Evolutionary conservation across 805 yeast species (phyloP), one percentile per base, ranked within the genome.

Genomic region (Kazachstania taianensis): DNA sequence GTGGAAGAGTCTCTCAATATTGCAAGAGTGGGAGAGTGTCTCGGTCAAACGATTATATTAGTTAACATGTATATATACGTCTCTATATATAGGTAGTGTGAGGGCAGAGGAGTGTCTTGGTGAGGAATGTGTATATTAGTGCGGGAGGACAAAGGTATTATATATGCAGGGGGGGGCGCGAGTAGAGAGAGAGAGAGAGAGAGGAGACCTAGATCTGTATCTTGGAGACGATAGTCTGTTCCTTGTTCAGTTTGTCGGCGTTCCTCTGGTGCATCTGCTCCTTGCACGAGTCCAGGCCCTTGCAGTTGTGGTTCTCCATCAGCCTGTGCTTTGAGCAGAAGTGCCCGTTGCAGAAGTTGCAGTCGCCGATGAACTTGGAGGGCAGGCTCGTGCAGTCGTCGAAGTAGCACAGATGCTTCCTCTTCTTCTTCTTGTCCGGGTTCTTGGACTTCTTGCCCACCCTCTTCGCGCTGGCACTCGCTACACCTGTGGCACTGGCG

Each of bases 241-340:
- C 95, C 51, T 73, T 75, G 46, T 78, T 83, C 40, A 85, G 69
- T 62, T 81, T 82, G 52, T 78, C 69, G 29, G 95, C 95, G 54
- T 85, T 85, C 45, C 84, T 69, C 51, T 81, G 87, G 50, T 83
- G 94, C 46, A 84, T 75, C 49, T 71, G 75, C 49, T 84, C 87
- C 65, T 83, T 83, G 65, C 94, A 84, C 44, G 64, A 69, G 52
- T 78, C 80, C 40, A 85, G 69, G 5, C 92, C 94, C 39, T 70
- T 66, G 55, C 96, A 85, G 40, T 69, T 57, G 61, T 85, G 96
- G 57, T 78, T 85, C 59, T 85, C 96, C 62, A 86, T 66, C 38
- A 85, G 66, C 38, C 96, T 71, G 62, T 85, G 96, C 50, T 81
- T 80, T 22, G 89, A 79, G 59, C 96, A 85, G 58, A 75, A 85